phyloP scores from a whole-genome alignment of 2,329 filamentous ascomycete species.

The Zalaria sp. region DNA sequence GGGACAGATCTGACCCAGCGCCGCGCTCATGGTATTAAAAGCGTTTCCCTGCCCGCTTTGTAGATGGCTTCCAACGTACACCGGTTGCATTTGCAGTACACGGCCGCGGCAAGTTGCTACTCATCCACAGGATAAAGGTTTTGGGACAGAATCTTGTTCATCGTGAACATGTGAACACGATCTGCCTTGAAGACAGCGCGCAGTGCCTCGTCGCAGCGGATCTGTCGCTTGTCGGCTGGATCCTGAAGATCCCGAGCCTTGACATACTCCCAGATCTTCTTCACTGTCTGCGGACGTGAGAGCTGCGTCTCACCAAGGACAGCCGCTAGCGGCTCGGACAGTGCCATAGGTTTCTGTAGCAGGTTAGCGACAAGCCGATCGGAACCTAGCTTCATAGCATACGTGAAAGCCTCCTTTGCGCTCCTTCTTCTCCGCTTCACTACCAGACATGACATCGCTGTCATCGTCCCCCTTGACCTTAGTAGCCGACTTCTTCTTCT shows the following conservation, averaged over 20 bases:
- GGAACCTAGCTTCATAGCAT: conserved; percentile 17
- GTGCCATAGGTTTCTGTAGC: conserved; percentile 53
- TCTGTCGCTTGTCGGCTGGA: conserved; percentile 80
- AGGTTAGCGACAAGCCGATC: background rate
- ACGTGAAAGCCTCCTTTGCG: conserved; percentile 85
- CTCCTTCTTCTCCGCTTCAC: conserved; percentile 39
- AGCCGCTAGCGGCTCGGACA: conserved; percentile 55
- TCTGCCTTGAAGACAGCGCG: conserved; percentile 82
- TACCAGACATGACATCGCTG: conserved; percentile 55
- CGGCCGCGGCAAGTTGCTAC: conserved; percentile 14
- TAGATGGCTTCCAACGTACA: background rate
- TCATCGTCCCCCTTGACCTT: conserved; percentile 68
- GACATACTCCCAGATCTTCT: conserved; percentile 93
- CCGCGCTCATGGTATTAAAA: no score
- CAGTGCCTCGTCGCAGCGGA: conserved; percentile 83
- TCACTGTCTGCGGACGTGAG: conserved; percentile 88
- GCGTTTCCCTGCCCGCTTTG: no score
- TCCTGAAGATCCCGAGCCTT: conserved; percentile 81
- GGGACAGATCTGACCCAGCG: no score
- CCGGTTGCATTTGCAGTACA: background rate
- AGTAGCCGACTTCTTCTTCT: conserved; percentile 59
- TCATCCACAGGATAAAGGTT: conserved; percentile 82
- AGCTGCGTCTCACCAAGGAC: conserved; percentile 63
- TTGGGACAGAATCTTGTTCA: conserved; percentile 90
- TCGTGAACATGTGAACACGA: conserved; percentile 95